phyloP scores from a whole-genome alignment of 2,329 filamentous ascomycete species.

The Cordyceps tenuipes region DNA sequence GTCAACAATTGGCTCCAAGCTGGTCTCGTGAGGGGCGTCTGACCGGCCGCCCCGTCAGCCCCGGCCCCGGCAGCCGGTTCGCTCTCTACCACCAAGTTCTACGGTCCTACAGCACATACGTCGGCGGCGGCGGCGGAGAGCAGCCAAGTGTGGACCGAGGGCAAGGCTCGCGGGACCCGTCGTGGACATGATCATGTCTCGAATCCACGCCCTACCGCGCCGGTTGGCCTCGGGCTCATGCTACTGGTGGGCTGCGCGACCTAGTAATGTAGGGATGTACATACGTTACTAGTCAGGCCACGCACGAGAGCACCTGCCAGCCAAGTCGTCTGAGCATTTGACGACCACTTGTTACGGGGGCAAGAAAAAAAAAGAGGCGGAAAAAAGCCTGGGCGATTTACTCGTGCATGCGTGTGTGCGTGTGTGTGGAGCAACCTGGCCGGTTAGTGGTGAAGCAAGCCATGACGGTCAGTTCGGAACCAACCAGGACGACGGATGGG shows the following conservation, averaged over 20 bases:
- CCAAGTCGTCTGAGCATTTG: constrained; percentile 1
- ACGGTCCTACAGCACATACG: background rate
- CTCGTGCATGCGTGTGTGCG: background rate
- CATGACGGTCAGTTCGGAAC: background rate
- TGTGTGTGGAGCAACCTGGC: background rate
- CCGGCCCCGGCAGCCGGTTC: background rate
- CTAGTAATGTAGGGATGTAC: too few relatives aligned
- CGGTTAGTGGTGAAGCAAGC: background rate
- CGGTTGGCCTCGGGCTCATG: constrained; percentile 5
- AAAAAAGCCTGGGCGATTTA: background rate
- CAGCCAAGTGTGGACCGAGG: background rate
- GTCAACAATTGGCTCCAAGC: background rate
- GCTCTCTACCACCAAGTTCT: background rate
- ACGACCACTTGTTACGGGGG: background rate
- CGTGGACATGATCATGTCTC: constrained; percentile 5
- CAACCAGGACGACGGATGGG: background rate
- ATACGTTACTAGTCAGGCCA: background rate
- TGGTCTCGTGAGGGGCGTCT: constrained; percentile 4
- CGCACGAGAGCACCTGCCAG: background rate
- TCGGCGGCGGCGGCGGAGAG: background rate
- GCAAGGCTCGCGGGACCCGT: constrained; percentile 2
- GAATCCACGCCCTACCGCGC: constrained; percentile 5
- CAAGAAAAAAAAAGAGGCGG: background rate
- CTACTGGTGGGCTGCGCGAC: background rate
- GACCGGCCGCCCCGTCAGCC: background rate